Base-by-base conservation (phyloP, 2,329 filamentous ascomycete genomes). In the Pleurostoma richardsiae region DNA sequence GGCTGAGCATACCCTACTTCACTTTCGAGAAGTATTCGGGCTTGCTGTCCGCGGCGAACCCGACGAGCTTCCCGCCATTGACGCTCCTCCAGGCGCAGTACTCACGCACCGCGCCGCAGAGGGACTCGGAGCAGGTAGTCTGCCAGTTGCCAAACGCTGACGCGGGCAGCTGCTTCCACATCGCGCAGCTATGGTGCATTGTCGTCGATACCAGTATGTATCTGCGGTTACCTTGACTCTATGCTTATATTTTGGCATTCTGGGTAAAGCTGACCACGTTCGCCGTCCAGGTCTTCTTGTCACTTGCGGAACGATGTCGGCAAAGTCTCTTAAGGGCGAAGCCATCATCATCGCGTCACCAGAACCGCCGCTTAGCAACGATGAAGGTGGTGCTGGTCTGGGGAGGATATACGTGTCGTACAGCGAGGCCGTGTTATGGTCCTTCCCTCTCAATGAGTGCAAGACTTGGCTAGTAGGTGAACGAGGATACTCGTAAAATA, bases 1-100 rank as follows among this genome's bases (percentile, higher is more conserved):
- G 71, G 71, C 52, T 74, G 3, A 73, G 69, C 30, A 56, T 76
- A 10, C 74, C 74, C 0, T 76, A 74, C 50, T 75, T 77, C 51
- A 64, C 63, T 3, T 61, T 76, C 1, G 65, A 72, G 43, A 62
- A 63, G 28, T 75, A 73, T 47, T 66, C 66, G 0, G 70, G 68
- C 3, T 53, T 71, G 2, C 54, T 60, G 3, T 57, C 58, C 5
- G 59, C 59, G 1, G 59, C 61, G 2, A 61, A 56, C 29, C 41
- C 59, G 5, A 58, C 59, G 4, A 56, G 61, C 1, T 74, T 73
- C 43, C 72, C 73, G 1, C 57, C 65, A 2, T 63, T 67, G 43
- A 74, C 71, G 2, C 52, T 76, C 5, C 54, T 75, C 1, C 73
- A 76, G 52, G 57, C 63, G 1, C 66, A 69, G 6, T 72, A 68